A percentile compares a stretch with the other conserved stretches of the same genome.
Evolutionary conservation across 2,329 filamentous ascomycete species (phyloP).

Genomic region (Alternaria ethzedia): DNA sequence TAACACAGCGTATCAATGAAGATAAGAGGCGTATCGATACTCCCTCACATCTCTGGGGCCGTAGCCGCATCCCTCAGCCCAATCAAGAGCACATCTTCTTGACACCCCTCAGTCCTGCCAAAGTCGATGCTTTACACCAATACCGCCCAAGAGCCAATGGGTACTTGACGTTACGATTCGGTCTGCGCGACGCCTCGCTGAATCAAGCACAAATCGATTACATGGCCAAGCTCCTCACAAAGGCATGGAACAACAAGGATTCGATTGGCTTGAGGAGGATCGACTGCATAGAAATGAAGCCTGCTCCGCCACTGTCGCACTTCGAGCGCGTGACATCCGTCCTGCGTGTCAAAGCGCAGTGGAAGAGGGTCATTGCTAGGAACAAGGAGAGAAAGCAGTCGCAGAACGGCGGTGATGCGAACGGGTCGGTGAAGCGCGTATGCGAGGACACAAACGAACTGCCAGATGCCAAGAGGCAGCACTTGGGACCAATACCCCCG

Average conservation of each 20-base stretch:
- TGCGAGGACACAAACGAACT: conserved; percentile 19
- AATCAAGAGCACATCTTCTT: conserved; percentile 42
- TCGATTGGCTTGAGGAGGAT: conserved; percentile 36
- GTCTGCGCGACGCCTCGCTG: conserved; percentile 31
- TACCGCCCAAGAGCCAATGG: conserved; percentile 24
- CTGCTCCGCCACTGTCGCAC: conserved; percentile 27
- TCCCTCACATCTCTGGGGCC: conserved; percentile 37
- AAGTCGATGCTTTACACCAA: conserved; percentile 4
- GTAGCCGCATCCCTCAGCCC: conserved; percentile 18
- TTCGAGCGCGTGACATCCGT: conserved; percentile 38
- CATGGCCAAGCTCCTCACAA: conserved; percentile 33
- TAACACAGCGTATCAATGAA: conserved; percentile 35
- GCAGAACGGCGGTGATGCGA: conserved; percentile 7
- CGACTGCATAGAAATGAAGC: conserved; percentile 41
- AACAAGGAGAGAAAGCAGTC: conserved; percentile 16
- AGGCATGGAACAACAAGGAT: conserved; percentile 36
- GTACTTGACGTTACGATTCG: conserved; percentile 43
- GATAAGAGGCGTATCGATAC: conserved; percentile 34
- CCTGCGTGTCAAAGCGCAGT: conserved; percentile 32
- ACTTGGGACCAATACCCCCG: conserved; percentile 24
- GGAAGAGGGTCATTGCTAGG: conserved; percentile 36
- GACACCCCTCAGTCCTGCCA: conserved; percentile 29
- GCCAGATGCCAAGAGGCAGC: conserved; percentile 26
- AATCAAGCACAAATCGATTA: conserved; percentile 40
- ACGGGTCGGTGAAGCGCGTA: conserved; percentile 25